Base-by-base conservation (phyloP, 345 rosid species). In the Lenwebbia sp. region DNA sequence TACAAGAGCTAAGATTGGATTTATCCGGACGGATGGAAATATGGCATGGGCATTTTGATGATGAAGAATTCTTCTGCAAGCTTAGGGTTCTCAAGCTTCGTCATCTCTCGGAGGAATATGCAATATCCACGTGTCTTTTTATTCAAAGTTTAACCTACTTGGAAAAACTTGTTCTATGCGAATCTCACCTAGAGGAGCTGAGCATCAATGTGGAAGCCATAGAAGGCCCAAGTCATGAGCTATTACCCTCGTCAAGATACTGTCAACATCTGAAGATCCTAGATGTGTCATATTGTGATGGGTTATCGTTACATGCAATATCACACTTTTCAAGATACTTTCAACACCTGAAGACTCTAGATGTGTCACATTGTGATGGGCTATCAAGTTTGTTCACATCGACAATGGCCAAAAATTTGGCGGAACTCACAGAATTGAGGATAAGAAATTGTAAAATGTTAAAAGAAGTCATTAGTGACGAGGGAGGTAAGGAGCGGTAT, bases 121-220 rank as follows among this genome's bases (percentile, higher is more conserved):
- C 3, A 8, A 2, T 33, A 33, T 33, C 44, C 76, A 33, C 1
- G 0, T 33, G 12, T 17, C 13, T 0, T 17, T 0, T 65, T 33
- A 0, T 65, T 17, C 11, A 5, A 3, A 65, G 76, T 33, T 65
- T 65, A 17, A 65, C 76, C 0, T 17, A 0, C 13, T 65, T 65
- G 0, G 44, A 65, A 65, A 9, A 65, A 6, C 2, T 65, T 0
- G 1, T 33, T 65, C 25, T 65, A 17, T 65, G 76, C 13, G 8
- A 65, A 17, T 65, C 76, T 33, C 9, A 65, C 33, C 6, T 17
- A 30, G 44, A 65, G 9, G 41, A 65, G 6, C 10, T 4, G 12
- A 65, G 1, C 44, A 15, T 17, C 23, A 65, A 7, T 30, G 17
- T 28, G 22, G 40, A 28, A 60, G 74, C 74, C 74, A 60, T 28